phyloP scores from a whole-genome alignment of 2,329 filamentous ascomycete species.

The Phaeosphaeria sp. region DNA sequence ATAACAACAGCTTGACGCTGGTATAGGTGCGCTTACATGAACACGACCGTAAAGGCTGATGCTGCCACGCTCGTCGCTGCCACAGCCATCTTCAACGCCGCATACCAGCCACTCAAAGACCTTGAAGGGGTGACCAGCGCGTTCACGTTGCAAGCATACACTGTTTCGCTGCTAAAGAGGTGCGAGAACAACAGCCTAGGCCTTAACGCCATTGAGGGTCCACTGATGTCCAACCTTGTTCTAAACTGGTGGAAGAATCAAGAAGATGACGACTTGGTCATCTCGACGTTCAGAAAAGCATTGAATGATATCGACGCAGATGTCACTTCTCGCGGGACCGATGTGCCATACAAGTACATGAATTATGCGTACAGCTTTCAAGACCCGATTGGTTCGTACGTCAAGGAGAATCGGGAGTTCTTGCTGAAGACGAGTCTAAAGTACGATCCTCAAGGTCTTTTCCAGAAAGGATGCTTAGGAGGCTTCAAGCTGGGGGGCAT shows the following conservation, averaged over 20 bases:
- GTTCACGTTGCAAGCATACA: conserved; percentile 21
- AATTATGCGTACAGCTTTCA: conserved; percentile 46
- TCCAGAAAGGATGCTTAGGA: conserved; percentile 48
- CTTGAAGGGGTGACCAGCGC: conserved; percentile 16
- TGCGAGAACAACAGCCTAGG: conserved; percentile 23
- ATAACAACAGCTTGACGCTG: too few species aligned
- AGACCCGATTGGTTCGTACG: conserved; percentile 50
- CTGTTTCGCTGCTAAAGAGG: conserved; percentile 14
- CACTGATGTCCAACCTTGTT: conserved; percentile 25
- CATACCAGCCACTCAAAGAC: conserved; percentile 12
- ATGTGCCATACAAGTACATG: conserved; percentile 52
- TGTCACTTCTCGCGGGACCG: conserved; percentile 7
- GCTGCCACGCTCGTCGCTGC: conserved; percentile 10
- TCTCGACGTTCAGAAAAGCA: conserved; percentile 8
- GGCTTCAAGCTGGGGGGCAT: conserved; percentile 54
- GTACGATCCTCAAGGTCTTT: conserved; percentile 49
- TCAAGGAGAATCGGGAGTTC: conserved; percentile 35
- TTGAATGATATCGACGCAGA: conserved; percentile 17
- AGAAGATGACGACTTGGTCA: conserved; percentile 19
- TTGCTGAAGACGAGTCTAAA: conserved; percentile 38
- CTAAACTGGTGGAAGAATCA: conserved; percentile 18
- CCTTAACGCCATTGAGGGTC: conserved; percentile 13
- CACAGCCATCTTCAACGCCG: conserved; percentile 13
- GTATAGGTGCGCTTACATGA: conserved; percentile 14
- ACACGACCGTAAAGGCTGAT: conserved; percentile 16